A percentile compares a stretch with the other conserved stretches of the same genome.
phyloP scores from a whole-genome alignment of 225 moss, liverwort and hornwort species.

The Lunularia cruciata region DNA sequence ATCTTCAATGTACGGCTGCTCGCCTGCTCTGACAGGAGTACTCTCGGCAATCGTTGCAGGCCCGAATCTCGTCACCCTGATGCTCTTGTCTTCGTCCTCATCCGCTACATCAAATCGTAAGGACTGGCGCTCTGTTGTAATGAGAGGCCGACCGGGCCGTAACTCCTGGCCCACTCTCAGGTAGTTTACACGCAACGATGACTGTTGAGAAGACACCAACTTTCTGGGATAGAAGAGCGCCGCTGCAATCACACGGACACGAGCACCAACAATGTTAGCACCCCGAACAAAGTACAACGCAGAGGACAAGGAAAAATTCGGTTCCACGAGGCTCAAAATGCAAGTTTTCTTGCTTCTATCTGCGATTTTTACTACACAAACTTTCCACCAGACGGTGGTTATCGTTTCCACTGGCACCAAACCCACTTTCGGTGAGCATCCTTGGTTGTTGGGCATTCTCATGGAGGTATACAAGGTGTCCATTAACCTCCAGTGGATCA shows the following conservation, averaged over 20 bases:
- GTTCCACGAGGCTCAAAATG: too few relatives aligned
- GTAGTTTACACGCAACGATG: background rate
- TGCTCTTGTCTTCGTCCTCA: background rate
- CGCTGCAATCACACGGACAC: conserved; percentile 13
- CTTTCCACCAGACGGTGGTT: too few relatives aligned
- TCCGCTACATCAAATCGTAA: background rate
- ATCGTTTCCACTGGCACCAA: too few relatives aligned
- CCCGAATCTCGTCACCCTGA: background rate
- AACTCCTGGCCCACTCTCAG: conserved; percentile 20
- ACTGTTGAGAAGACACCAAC: background rate
- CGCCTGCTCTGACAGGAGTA: too few relatives aligned
- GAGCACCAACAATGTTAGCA: background rate
- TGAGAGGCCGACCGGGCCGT: background rate
- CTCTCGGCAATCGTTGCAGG: background rate
- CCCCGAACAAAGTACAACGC: too few relatives aligned
- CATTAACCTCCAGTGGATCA: too few relatives aligned
- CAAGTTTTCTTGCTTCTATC: too few relatives aligned
- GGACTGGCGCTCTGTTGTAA: background rate
- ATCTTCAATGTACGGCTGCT: conserved; percentile 45
- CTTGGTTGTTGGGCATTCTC: too few relatives aligned
- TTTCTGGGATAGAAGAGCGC: conserved; percentile 21
- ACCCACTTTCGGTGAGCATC: too few relatives aligned
- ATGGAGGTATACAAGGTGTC: too few relatives aligned
- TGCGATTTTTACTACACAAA: too few relatives aligned
- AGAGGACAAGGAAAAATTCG: too few relatives aligned